Base-by-base conservation (phyloP, 2,329 filamentous ascomycete species). In the Penicillium sp. region DNA sequence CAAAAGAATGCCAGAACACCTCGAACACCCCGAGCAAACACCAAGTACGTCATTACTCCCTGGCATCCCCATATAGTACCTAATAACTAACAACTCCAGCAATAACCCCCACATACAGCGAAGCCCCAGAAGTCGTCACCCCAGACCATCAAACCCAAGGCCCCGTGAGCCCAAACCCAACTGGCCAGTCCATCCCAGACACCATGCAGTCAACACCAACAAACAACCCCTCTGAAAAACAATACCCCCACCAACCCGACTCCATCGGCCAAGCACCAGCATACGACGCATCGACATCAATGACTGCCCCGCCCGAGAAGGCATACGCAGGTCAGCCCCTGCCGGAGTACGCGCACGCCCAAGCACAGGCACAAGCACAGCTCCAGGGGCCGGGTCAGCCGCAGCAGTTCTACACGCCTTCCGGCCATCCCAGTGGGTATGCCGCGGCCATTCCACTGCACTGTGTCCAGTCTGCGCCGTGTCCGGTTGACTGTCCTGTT, bases 401-500 rank as follows among this genome's bases (percentile, higher is more conserved):
- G 5, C 55, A 55, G 21, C 44, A 37, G 38, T 63, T 55, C 41
- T 63, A 63, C 35, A 57, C 59, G 23, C 62, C 62, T 4, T 42
- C 48, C 6, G 57, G 48, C 2, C 61, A 63, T 8, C 59, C 62
- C 1, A 68, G 60, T 42, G 56, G 60, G 18, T 71, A 70, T 60
- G 58, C 57, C 18, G 61, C 54, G 1, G 60, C 63, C 0, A 54
- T 63, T 0, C 67, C 68, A 2, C 51, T 71, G 21, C 65, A 68
- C 21, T 56, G 62, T 2, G 56, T 71, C 4, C 65, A 66, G 42
- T 64, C 64, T 0, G 66, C 63, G 2, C 67, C 78, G 1, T 73
- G 75, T 6, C 77, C 76, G 0, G 77, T 76, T 1, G 78, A 80
- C 56, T 81, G 79, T 60, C 79, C 78, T 0, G 68, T 71, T 4